These are phyloP conservation scores for Kwoniella mangroviensis DNA, from an alignment of 768 basidiomycete genomes.

Conservation along the genomic window DNA sequence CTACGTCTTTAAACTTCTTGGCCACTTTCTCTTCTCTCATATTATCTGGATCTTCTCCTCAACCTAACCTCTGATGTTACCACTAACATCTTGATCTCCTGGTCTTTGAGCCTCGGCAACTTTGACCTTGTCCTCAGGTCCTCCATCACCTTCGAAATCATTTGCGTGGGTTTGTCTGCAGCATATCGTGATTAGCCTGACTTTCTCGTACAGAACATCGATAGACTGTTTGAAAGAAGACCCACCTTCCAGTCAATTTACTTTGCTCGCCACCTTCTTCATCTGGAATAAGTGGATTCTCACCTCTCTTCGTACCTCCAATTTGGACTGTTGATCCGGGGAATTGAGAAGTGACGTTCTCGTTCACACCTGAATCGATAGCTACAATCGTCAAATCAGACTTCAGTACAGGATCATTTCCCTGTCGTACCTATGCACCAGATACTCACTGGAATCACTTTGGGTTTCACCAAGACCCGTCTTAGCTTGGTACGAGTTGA, in stretches of 20 bases:
- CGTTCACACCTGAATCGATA: conserved; percentile 42
- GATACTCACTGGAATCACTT: conserved; percentile 36
- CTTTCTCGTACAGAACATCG: neutral
- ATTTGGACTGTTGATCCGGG: conserved; percentile 47
- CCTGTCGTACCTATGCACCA: no score
- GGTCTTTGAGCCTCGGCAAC: conserved; percentile 33
- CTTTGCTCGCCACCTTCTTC: conserved; percentile 39
- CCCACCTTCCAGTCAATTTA: conserved; percentile 40
- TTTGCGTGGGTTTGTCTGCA: conserved; percentile 38
- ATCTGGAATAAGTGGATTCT: conserved; percentile 44
- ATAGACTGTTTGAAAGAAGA: neutral
- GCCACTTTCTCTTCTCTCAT: neutral
- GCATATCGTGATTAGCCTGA: neutral
- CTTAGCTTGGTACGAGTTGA: conserved; percentile 33
- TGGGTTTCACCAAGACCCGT: conserved; percentile 20
- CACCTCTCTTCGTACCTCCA: conserved; percentile 41
- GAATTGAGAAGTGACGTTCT: conserved; percentile 44
- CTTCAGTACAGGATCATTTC: no score
- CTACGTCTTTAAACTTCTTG: neutral
- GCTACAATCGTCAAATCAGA: conserved; percentile 8
- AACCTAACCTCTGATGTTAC: conserved; percentile 23
- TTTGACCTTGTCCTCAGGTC: conserved; percentile 37
- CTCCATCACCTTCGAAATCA: conserved; percentile 45
- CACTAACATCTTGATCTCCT: conserved; percentile 39
- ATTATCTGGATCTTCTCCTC: neutral